Evolutionary conservation across 257 asterid genomes (phyloP).

Genomic region (Gentiana straminea): DNA sequence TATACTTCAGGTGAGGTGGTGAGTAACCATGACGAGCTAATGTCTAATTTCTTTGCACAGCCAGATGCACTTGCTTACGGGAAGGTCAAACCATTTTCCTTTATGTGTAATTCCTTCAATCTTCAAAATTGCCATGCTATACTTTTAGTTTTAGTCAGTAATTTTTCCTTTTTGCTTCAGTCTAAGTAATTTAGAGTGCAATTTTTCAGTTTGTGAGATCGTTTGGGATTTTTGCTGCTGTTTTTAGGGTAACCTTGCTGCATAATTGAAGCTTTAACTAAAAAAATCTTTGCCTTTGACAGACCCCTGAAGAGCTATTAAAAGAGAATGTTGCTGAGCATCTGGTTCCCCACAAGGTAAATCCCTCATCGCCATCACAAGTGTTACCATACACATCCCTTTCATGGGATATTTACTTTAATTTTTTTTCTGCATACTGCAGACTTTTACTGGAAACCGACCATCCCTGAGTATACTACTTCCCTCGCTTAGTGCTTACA

Average conservation of each 20-base stretch:
- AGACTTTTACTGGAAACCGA: slow-evolving; percentile 96
- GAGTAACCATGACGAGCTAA: slow-evolving; percentile 95
- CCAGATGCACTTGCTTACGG: slow-evolving; percentile 99
- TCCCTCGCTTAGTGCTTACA: slow-evolving; percentile 87
- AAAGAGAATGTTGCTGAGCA: slow-evolving; percentile 70
- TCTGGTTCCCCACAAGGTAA: slow-evolving; percentile 90
- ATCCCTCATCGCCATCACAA: slow-evolving; percentile 2
- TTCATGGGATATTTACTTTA: slow-evolving; percentile 12
- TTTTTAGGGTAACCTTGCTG: neutral
- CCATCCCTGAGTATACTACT: slow-evolving; percentile 93
- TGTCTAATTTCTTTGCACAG: slow-evolving; percentile 99
- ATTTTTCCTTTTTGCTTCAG: neutral
- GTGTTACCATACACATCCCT: slow-evolving; percentile 8
- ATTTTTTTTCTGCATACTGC: slow-evolving; percentile 15
- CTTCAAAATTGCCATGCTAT: neutral
- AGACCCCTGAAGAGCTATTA: slow-evolving; percentile 80
- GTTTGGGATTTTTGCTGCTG: neutral
- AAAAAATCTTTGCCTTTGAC: slow-evolving; percentile 18
- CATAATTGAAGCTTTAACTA: neutral
- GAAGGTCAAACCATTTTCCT: slow-evolving; percentile 36
- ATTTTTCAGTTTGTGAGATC: neutral
- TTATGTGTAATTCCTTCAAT: neutral
- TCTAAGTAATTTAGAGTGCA: too few relatives aligned
- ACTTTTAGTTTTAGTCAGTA: neutral
- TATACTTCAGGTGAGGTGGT: slow-evolving; percentile 66